Evolutionary conservation across 192 early-diverging fungal genomes (phyloP).

Genomic region (Entomortierella parvispora): DNA sequence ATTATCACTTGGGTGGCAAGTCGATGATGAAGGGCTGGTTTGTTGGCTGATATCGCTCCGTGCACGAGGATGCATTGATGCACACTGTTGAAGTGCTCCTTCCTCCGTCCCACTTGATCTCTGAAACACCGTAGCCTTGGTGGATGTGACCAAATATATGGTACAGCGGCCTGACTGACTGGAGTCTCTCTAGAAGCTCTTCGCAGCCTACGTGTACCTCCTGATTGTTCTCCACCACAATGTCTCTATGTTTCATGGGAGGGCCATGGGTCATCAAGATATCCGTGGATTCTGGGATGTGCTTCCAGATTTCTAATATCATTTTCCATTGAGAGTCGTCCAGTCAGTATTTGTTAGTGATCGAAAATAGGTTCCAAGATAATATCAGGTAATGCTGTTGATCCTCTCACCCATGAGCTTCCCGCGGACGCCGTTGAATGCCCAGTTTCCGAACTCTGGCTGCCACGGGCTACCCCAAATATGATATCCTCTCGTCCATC

Average conservation of each 20-base stretch:
- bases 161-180: conserved; percentile 22
- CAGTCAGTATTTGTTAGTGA: conserved; percentile 4
- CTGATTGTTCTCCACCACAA: conserved; percentile 6
- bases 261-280: conserved; percentile 49
- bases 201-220: conserved; percentile 15
- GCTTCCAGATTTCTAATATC: conserved; percentile 29
- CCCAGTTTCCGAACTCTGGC: conserved; percentile 39
- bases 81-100: conserved; percentile 19
- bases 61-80: conserved; percentile 35
- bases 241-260: conserved; percentile 21
- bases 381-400: neutral
- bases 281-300: conserved; percentile 23
- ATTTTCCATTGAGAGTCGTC: neutral
- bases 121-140: conserved; percentile 30
- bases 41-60: conserved; percentile 6
- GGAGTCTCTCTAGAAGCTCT: conserved; percentile 28
- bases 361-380: neutral
- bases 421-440: conserved; percentile 36
- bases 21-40: conserved; percentile 33
- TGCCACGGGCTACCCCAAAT: conserved; percentile 42
- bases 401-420: conserved; percentile 17
- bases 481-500: conserved; percentile 23
- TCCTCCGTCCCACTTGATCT: conserved; percentile 26
- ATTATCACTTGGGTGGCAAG: conserved; percentile 33
- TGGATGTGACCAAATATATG: conserved; percentile 49